Evolutionary conservation across 768 basidiomycete genomes (phyloP).

Genomic region (Phanerodontia chrysosporium): DNA sequence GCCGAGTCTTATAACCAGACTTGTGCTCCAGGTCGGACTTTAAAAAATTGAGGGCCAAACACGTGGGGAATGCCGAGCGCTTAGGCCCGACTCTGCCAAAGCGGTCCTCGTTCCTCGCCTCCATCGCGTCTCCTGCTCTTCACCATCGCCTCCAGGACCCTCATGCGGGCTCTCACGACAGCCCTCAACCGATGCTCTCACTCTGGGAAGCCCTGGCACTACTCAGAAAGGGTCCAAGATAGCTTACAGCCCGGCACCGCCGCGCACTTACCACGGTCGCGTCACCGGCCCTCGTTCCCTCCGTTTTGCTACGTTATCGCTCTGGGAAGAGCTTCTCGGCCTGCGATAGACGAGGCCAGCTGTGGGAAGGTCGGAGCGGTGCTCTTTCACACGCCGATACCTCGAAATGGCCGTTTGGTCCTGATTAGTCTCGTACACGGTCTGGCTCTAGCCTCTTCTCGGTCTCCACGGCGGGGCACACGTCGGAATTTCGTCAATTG

Average conservation of each 20-base stretch:
- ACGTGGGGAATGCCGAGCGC: conserved; percentile 14
- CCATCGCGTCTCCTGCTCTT: neutral
- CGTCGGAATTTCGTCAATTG: neutral
- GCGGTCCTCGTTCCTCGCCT: neutral
- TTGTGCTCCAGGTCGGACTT: conserved; percentile 1
- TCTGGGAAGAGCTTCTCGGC: neutral
- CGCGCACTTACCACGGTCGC: neutral
- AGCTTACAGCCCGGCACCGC: neutral
- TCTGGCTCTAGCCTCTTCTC: too few species aligned
- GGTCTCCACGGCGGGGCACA: neutral
- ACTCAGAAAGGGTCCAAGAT: neutral
- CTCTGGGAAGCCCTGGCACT: neutral
- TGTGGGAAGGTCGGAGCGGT: neutral
- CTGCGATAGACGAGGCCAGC: neutral
- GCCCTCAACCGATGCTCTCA: neutral
- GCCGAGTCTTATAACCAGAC: conserved; percentile 20
- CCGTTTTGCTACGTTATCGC: neutral
- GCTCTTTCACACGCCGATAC: neutral
- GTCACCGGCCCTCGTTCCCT: neutral
- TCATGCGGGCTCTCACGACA: neutral
- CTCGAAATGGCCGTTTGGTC: neutral
- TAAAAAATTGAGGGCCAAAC: conserved; percentile 23
- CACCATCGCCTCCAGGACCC: neutral
- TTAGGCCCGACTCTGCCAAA: neutral
- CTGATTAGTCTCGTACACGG: neutral